A percentile compares a stretch with the other conserved stretches of the same genome.
Conservation (phyloP, 768 basidiomycete species). For the Rhizopogon roseolus region DNA sequence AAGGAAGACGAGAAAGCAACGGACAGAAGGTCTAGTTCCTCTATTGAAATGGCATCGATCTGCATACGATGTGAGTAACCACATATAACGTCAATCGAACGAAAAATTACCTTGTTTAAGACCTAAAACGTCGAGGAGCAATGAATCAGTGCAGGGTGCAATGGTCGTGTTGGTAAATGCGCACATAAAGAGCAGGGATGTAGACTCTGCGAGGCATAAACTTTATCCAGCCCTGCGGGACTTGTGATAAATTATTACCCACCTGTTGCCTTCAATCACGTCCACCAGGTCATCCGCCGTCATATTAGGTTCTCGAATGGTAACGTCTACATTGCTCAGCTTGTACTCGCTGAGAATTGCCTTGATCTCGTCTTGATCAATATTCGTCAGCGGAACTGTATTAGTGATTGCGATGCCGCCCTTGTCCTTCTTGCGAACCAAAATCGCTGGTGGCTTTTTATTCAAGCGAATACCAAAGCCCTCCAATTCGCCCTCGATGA, state of each 20-base stretch:
- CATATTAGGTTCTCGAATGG: conserved; percentile 87
- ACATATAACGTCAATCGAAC: not conserved
- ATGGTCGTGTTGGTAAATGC: conserved; percentile 19
- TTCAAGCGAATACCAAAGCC: conserved; percentile 98
- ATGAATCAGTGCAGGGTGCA: not conserved
- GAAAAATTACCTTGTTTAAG: conserved; percentile 66
- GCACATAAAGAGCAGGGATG: conserved; percentile 86
- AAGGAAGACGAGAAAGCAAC: conserved; percentile 17
- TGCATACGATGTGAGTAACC: conserved; percentile 23
- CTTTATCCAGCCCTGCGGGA: not conserved
- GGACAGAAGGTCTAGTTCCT: conserved; percentile 89
- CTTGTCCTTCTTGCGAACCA: conserved; percentile 82
- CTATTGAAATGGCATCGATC: conserved; percentile 98
- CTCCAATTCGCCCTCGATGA: conserved; percentile 91
- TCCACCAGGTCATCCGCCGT: conserved; percentile 97
- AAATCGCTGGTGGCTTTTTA: conserved; percentile 87
- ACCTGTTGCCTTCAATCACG: conserved; percentile 94
- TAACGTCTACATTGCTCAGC: conserved; percentile 83
- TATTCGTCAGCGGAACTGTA: conserved; percentile 92
- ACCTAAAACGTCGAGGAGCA: conserved; percentile 38
- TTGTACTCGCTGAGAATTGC: conserved; percentile 92
- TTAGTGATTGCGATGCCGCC: conserved; percentile 93
- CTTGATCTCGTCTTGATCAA: conserved; percentile 95
- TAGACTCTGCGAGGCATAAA: conserved; percentile 60
- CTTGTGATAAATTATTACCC: conserved; percentile 5